phyloP scores from a whole-genome alignment of 352 stramenopile genomes.

The Phytophthora capsici region DNA sequence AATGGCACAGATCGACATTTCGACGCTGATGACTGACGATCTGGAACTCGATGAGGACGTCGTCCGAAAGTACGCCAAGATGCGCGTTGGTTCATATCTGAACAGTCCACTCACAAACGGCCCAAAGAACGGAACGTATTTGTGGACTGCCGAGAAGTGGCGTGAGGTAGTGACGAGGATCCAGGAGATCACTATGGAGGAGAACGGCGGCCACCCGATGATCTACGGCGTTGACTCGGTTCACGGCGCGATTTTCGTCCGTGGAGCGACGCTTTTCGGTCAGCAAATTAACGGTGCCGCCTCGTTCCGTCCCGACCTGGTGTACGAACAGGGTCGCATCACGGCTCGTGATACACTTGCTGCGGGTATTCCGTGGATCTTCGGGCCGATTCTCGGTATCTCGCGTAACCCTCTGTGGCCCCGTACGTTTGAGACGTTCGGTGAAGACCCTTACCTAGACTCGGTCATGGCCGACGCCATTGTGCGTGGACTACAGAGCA shows the following conservation, averaged over 20 bases:
- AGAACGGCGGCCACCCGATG: slow-evolving; percentile 56
- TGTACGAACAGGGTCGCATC: slow-evolving; percentile 52
- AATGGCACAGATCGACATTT: slow-evolving; percentile 86
- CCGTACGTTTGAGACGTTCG: slow-evolving; percentile 91
- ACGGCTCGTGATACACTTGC: slow-evolving; percentile 65
- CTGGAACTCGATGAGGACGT: slow-evolving; percentile 49
- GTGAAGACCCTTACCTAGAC: slow-evolving; percentile 82
- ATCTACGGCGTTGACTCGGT: slow-evolving; percentile 84
- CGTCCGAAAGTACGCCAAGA: slow-evolving; percentile 63
- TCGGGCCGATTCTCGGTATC: slow-evolving; percentile 79
- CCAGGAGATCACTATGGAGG: slow-evolving; percentile 22
- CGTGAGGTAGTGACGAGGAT: slow-evolving; percentile 43
- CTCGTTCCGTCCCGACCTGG: slow-evolving; percentile 78
- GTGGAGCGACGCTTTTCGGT: slow-evolving; percentile 79
- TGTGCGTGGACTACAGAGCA: slow-evolving; percentile 73
- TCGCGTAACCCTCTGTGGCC: slow-evolving; percentile 81
- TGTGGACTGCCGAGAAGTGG: slow-evolving; percentile 56
- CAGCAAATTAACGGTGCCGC: slow-evolving; percentile 83
- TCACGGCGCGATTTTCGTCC: slow-evolving; percentile 34
- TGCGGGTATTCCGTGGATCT: slow-evolving; percentile 87
- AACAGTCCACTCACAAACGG: slow-evolving; percentile 47
- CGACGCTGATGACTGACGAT: slow-evolving; percentile 55
- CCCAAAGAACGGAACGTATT: slow-evolving; percentile 33
- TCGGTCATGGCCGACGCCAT: slow-evolving; percentile 68
- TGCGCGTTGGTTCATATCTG: slow-evolving; percentile 87